Conservation (phyloP, 2,329 filamentous ascomycete genomes). For the Plectosphaerella sp. region DNA sequence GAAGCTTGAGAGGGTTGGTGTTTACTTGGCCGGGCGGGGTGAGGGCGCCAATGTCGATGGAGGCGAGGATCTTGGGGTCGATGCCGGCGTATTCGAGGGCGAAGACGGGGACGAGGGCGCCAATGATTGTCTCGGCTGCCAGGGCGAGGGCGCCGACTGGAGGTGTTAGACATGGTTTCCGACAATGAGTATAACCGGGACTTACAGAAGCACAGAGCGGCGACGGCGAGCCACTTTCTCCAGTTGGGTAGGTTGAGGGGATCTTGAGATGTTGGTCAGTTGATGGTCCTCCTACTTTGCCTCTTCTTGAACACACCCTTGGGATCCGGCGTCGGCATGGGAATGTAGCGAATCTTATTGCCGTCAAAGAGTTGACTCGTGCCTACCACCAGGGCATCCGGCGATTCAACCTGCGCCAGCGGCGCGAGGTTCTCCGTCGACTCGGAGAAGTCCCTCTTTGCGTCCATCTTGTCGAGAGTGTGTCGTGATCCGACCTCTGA, state of each 20-base stretch:
- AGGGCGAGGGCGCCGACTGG: slow-evolving; percentile 12
- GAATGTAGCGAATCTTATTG: slow-evolving; percentile 14
- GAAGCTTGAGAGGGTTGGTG: slow-evolving; percentile 22
- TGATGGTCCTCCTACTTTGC: background rate
- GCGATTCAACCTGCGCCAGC: slow-evolving; percentile 10
- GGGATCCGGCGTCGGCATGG: slow-evolving; percentile 24
- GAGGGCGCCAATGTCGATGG: slow-evolving; percentile 14
- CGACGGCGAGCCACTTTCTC: slow-evolving; percentile 25
- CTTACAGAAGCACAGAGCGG: slow-evolving; percentile 23
- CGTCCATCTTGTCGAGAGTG: slow-evolving; percentile 5
- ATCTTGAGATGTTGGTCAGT: slow-evolving; percentile 14
- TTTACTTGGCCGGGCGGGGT: slow-evolving; percentile 9
- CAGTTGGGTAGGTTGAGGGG: slow-evolving; percentile 23
- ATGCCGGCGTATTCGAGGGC: slow-evolving; percentile 27
- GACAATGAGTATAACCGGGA: background rate
- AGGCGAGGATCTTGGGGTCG: slow-evolving; percentile 20
- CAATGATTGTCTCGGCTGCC: slow-evolving; percentile 18
- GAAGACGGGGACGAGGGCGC: slow-evolving; percentile 25
- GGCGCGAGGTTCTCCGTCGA: slow-evolving; percentile 14
- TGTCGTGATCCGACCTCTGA: too few species aligned
- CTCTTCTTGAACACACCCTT: slow-evolving; percentile 14
- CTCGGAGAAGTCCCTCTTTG: slow-evolving; percentile 12
- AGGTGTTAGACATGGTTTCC: background rate
- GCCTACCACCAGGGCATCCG: slow-evolving; percentile 17
- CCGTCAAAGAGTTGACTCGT: slow-evolving; percentile 17